Evolutionary conservation across 352 stramenopile species (phyloP), one percentile per base, ranked within the genome.

Genomic region (Aphanomyces euteiches): DNA sequence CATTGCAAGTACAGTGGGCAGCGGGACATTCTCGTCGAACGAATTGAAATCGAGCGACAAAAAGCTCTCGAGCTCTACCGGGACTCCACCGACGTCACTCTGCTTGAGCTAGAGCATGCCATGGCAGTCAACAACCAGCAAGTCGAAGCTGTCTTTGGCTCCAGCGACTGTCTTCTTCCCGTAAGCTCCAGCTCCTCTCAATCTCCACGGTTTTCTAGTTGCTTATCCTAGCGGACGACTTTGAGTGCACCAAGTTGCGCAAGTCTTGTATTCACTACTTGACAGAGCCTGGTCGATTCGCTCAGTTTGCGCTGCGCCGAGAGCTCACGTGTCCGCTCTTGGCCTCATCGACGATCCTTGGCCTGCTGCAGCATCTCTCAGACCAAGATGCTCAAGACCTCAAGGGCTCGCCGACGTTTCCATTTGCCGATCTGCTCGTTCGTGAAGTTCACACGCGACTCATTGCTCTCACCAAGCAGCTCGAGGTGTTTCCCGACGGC

Each of bases 281-380:
- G 7, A 82, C 79, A 43, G 79, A 81, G 47, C 57, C 74, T 3
- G 54, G 72, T 10, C 79, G 72, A 39, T 74, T 90, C 2, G 79
- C 77, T 3, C 83, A 93, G 47, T 93, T 90, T 38, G 79, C 78
- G 3, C 74, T 90, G 45, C 80, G 85, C 2, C 81, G 84, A 1
- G 85, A 93, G 36, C 77, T 93, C 56, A 89, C 83, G 7, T 89
- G 82, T 61, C 88, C 86, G 48, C 79, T 93, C 72, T 77, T 93
- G 10, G 77, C 83, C 0, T 81, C 90, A 47, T 89, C 79, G 0
- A 90, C 83, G 1, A 53, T 93, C 4, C 69, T 91, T 3, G 74
- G 79, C 8, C 87, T 93, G 21, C 57, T 91, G 6, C 89, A 93
- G 66, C 60, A 75, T 28, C 74, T 77, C 0, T 75, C 80, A 4